phyloP scores from a whole-genome alignment of 2,329 filamentous ascomycete genomes.

The Phoma sp. region DNA sequence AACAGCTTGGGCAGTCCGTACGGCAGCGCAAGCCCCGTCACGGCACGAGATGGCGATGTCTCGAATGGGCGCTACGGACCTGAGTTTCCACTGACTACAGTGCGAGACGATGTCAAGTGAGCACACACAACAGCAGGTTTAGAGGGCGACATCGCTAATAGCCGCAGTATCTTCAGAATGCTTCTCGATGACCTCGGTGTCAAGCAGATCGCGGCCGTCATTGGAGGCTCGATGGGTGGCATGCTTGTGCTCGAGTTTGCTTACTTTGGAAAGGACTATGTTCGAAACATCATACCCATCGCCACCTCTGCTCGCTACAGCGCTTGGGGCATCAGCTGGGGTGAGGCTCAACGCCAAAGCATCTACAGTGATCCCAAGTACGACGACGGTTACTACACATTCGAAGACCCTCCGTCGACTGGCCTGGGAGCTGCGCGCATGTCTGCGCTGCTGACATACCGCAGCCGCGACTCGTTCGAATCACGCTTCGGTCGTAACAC shows the following conservation, averaged over 20 bases:
- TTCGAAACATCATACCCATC: constrained; percentile 80
- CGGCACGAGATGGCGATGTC: constrained; percentile 80
- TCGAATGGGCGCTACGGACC: constrained; percentile 83
- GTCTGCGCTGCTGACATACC: constrained; percentile 94
- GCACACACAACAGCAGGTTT: constrained; percentile 37
- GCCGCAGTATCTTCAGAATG: constrained; percentile 73
- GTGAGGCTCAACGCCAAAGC: constrained; percentile 85
- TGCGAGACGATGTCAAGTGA: constrained; percentile 93
- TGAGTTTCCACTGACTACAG: constrained; percentile 94
- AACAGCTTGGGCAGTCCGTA: constrained; percentile 87
- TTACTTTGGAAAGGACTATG: constrained; percentile 87
- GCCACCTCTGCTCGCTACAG: constrained; percentile 85
- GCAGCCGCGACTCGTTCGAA: constrained; percentile 96
- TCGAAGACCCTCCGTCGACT: constrained; percentile 82
- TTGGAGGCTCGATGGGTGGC: constrained; percentile 85
- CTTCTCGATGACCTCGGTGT: constrained; percentile 82
- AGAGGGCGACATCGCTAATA: constrained; percentile 20
- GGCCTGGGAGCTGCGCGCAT: constrained; percentile 94
- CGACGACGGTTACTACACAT: constrained; percentile 92
- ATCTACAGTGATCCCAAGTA: constrained; percentile 99
- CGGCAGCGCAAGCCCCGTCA: constrained; percentile 86
- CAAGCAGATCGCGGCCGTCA: constrained; percentile 75
- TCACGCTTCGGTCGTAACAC: constrained; percentile 92
- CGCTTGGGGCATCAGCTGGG: constrained; percentile 91
- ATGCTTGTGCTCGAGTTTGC: constrained; percentile 94